phyloP scores from a whole-genome alignment of 345 rosid genomes.

The Eucalyptus shirleyi region DNA sequence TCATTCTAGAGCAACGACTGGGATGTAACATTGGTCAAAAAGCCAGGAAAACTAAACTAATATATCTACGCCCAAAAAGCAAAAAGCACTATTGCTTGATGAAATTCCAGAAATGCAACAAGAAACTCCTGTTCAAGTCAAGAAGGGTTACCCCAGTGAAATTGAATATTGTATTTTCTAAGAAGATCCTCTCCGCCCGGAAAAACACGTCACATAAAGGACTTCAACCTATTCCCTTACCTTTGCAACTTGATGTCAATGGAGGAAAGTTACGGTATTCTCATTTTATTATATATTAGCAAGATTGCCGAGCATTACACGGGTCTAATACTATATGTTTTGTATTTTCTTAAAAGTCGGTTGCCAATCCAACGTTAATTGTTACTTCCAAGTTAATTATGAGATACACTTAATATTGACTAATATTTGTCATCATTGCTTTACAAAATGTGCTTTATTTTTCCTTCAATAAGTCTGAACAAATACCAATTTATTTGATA shows the following conservation, averaged over 20 bases:
- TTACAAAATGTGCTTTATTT: no score
- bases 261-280: no score
- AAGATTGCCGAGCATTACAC: not conserved
- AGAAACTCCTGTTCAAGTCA: not conserved
- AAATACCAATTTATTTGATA: no score
- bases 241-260: no score
- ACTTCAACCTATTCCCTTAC: no score
- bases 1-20: not conserved
- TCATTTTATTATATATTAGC: not conserved
- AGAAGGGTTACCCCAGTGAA: not conserved
- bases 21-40: fast-evolving
- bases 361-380: no score
- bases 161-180: fast-evolving
- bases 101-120: not conserved
- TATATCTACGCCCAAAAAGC: not conserved
- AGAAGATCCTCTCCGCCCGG: fast-evolving
- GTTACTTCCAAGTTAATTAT: not conserved
- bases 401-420: not conserved
- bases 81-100: not conserved
- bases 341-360: not conserved
- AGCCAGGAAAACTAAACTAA: not conserved
- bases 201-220: not conserved
- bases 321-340: not conserved
- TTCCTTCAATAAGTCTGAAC: no score
- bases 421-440: no score